Evolutionary conservation across 805 yeast species (phyloP).

Genomic region (Ogataea naganishii): DNA sequence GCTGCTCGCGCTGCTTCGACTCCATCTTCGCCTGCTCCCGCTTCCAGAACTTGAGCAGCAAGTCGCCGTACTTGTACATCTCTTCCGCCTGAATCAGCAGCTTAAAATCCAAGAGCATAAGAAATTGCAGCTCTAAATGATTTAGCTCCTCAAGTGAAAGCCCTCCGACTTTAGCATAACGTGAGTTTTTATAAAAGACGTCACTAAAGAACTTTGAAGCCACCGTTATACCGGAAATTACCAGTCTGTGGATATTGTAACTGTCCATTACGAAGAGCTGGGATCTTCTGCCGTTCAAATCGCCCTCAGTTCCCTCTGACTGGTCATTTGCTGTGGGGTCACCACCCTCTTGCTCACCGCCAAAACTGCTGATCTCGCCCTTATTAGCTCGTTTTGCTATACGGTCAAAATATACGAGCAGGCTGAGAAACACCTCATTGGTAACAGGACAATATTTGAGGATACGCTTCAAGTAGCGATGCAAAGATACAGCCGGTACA

Average conservation of each 20-base stretch:
- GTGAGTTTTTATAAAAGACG: constrained; percentile 85
- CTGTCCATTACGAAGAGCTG: constrained; percentile 92
- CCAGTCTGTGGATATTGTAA: constrained; percentile 87
- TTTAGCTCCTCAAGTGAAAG: constrained; percentile 88
- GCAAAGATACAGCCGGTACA: constrained; percentile 89
- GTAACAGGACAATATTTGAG: constrained; percentile 98
- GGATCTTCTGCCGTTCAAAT: constrained; percentile 23
- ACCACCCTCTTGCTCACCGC: constrained; percentile 9
- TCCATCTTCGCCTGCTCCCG: constrained; percentile 44
- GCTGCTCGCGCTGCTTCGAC: too few relatives aligned
- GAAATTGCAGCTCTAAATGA: constrained; percentile 83
- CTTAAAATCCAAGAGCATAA: constrained; percentile 76
- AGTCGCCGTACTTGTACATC: constrained; percentile 81
- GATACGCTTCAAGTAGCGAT: constrained; percentile 83
- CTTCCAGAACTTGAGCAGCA: constrained; percentile 77
- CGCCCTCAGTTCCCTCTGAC: constrained; percentile 1
- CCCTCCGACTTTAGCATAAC: constrained; percentile 95
- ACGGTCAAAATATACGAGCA: constrained; percentile 89
- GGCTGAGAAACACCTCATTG: constrained; percentile 85
- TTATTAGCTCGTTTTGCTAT: constrained; percentile 78
- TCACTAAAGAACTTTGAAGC: constrained; percentile 93
- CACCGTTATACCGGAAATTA: constrained; percentile 92
- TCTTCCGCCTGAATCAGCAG: constrained; percentile 86
- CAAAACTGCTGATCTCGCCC: constrained; percentile 23
- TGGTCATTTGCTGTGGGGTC: constrained; percentile 6